Evolutionary conservation across 164 flowering plant genomes (phyloP).

Genomic region (Litsea cubeba): DNA sequence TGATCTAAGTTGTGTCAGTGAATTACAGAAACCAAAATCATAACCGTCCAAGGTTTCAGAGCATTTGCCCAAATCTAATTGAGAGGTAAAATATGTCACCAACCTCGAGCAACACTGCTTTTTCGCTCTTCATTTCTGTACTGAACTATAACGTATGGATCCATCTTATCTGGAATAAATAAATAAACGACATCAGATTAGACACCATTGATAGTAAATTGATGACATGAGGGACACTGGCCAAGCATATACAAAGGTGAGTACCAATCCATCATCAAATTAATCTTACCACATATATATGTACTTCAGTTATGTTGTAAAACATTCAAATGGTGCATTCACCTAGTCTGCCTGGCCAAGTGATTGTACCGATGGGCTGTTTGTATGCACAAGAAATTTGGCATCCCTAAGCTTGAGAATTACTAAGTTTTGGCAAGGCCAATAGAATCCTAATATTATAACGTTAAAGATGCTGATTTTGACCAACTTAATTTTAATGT

Average conservation of each 20-base stretch:
- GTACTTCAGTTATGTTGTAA: neutral
- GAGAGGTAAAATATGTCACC: neutral
- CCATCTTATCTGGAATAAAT: conserved; percentile 34
- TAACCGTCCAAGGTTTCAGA: neutral
- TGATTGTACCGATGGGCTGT: too few relatives aligned
- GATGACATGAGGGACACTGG: neutral
- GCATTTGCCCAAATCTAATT: neutral
- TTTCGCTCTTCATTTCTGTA: conserved; percentile 52
- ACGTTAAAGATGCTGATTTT: too few relatives aligned
- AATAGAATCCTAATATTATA: too few relatives aligned
- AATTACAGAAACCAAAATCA: neutral
- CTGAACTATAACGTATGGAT: conserved; percentile 62
- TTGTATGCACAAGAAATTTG: too few relatives aligned
- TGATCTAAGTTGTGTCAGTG: neutral
- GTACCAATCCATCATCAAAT: neutral
- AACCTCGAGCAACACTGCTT: conserved; percentile 58
- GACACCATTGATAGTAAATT: neutral
- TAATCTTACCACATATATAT: neutral
- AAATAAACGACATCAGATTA: too few relatives aligned
- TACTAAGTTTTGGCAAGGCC: too few relatives aligned
- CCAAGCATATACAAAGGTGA: neutral
- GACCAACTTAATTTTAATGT: too few relatives aligned
- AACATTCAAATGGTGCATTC: neutral
- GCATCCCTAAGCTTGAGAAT: too few relatives aligned
- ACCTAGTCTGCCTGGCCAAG: too few relatives aligned